Base-by-base conservation (phyloP, 495 filamentous ascomycete genomes). In the Aspergillus wentii region DNA sequence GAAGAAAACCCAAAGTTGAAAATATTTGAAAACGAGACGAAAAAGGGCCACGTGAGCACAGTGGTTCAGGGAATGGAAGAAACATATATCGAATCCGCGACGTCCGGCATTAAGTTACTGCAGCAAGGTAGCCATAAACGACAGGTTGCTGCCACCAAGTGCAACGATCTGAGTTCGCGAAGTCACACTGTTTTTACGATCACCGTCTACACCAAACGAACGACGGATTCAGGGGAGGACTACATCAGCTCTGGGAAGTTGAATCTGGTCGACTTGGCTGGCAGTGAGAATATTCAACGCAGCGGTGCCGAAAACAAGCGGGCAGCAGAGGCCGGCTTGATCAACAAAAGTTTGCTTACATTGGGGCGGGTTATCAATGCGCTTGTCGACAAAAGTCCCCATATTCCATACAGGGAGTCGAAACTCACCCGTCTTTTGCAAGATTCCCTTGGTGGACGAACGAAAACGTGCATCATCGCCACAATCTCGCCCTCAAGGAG, bases 21-120 rank as follows among this genome's bases (percentile, higher is more conserved):
- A 61, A 97, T 98, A 20, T 98, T 79, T 48, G 92, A 97, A 33
- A 92, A 97, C 54, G 83, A 81, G 28, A 83, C 76, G 32, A 85
- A 85, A 50, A 94, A 88, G 49, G 86, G 86, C 11, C 69, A 72
- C 17, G 44, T 48, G 20, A 75, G 82, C 10, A 94, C 89, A 0
- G 50, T 95, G 22, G 91, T 98, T 3, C 92, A 97, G 55, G 92
- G 92, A 5, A 95, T 98, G 90, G 94, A 97, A 57, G 92, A 98
- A 58, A 80, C 80, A 0, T 87, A 90, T 51, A 94, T 98, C 51
- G 84, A 86, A 54, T 85, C 69, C 35, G 91, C 94, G 1, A 65
- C 76, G 9, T 80, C 88, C 15, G 92, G 92, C 31, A 86, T 97
- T 56, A 82, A 84, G 52, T 69, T 95, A 29, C 75, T 98, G n/a